Conservation (phyloP, 2,329 filamentous ascomycete genomes). For the Fusarium phyllophilum region DNA sequence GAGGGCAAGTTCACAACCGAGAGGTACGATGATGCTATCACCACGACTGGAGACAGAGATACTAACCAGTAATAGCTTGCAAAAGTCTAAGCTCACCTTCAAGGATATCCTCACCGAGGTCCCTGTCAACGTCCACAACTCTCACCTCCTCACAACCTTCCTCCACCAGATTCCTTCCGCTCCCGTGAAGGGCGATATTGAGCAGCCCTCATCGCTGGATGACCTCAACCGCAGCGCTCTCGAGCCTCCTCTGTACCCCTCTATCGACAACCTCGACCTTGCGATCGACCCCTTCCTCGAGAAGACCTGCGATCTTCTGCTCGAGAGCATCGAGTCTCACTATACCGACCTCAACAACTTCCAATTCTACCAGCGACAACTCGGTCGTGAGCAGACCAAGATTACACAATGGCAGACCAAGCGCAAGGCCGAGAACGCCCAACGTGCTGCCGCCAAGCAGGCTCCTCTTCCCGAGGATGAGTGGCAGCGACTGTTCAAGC, state of each 20-base stretch:
- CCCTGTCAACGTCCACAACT: constrained; percentile 92
- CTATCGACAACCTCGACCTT: constrained; percentile 89
- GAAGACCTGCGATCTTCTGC: constrained; percentile 95
- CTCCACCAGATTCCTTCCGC: constrained; percentile 87
- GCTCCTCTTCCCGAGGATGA: constrained; percentile 91
- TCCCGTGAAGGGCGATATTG: constrained; percentile 70
- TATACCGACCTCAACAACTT: constrained; percentile 99
- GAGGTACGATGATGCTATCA: constrained; percentile 67
- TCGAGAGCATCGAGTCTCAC: constrained; percentile 97
- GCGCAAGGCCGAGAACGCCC: constrained; percentile 94
- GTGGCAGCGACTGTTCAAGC: constrained; percentile 98
- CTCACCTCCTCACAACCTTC: constrained; percentile 93
- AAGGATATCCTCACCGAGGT: constrained; percentile 94
- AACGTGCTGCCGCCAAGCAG: constrained; percentile 87
- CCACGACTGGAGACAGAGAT: background rate
- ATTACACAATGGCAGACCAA: constrained; percentile 97
- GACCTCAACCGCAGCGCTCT: constrained; percentile 76
- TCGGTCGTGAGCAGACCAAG: constrained; percentile 94
- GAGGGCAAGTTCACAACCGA: constrained; percentile 98
- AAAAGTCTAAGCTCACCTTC: constrained; percentile 93
- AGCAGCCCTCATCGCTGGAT: constrained; percentile 81
- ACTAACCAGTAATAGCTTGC: constrained; percentile 68
- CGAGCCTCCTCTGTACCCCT: constrained; percentile 79
- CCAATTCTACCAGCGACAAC: constrained; percentile 92
- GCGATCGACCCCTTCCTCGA: constrained; percentile 97